These are phyloP conservation scores for Cyclotella kingstonii DNA, from an alignment of 108 stramenopile genomes.

Conservation along the genomic window DNA sequence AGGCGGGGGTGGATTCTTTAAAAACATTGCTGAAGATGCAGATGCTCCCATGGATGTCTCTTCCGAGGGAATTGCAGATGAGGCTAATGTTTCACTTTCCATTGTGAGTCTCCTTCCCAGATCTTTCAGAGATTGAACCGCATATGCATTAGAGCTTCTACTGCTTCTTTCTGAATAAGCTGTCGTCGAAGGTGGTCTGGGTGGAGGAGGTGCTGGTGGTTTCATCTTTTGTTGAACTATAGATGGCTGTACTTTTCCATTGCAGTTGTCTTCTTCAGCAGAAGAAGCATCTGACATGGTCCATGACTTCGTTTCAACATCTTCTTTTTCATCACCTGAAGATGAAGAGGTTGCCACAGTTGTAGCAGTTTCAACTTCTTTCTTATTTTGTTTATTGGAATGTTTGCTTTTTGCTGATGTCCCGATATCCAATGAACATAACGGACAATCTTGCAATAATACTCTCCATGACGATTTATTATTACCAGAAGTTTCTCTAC, in stretches of 20 bases:
- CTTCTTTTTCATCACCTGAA: slow-evolving; percentile 8
- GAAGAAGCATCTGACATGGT: slow-evolving; percentile 21
- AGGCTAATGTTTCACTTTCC: slow-evolving; percentile 6
- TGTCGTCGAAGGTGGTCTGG: slow-evolving; percentile 6
- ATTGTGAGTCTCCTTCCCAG: slow-evolving; percentile 19
- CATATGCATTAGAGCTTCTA: background rate
- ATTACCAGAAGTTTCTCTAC: background rate
- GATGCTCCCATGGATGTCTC: background rate
- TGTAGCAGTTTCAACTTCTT: background rate
- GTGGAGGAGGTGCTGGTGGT: slow-evolving; percentile 8
- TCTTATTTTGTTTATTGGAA: background rate
- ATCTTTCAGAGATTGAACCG: slow-evolving; percentile 18
- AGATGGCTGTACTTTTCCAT: background rate
- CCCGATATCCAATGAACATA: slow-evolving; percentile 3
- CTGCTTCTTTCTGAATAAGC: background rate
- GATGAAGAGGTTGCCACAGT: slow-evolving; percentile 7
- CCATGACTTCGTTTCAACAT: slow-evolving; percentile 4
- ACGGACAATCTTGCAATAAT: slow-evolving; percentile 18
- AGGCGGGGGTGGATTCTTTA: background rate
- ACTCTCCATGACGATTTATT: slow-evolving; percentile 1
- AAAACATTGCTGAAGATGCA: no score
- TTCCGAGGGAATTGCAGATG: background rate
- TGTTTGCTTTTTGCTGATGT: background rate
- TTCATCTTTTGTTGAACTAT: slow-evolving; percentile 4
- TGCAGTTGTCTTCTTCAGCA: slow-evolving; percentile 5